Conservation (phyloP, 768 basidiomycete species). For the Mycena latifolia region DNA sequence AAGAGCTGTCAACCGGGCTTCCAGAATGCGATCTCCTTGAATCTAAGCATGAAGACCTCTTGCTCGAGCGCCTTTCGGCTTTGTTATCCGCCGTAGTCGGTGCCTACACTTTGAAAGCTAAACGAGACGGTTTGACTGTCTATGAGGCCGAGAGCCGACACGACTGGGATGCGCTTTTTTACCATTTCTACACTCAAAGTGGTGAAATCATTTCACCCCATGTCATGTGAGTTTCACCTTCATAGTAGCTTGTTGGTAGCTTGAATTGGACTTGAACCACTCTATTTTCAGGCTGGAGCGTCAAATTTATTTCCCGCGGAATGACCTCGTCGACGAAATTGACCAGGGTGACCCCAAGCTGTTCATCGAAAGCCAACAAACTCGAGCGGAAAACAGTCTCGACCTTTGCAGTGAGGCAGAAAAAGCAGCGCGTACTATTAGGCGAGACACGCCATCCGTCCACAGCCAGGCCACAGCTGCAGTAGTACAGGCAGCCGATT, state of each 20-base stretch:
- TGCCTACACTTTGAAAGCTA: neutral
- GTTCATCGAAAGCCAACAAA: too few relatives aligned
- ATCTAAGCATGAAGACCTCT: neutral
- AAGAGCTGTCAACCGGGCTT: neutral
- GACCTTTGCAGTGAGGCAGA: too few relatives aligned
- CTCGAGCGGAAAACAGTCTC: too few relatives aligned
- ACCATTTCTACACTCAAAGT: neutral
- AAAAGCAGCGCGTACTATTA: too few relatives aligned
- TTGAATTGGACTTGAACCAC: too few relatives aligned
- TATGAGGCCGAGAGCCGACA: slow-evolving; percentile 21
- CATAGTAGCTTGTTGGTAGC: too few relatives aligned
- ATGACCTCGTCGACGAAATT: neutral
- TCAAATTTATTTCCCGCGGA: neutral
- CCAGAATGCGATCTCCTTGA: neutral
- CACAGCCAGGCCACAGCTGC: too few relatives aligned
- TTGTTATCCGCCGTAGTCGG: slow-evolving; percentile 12
- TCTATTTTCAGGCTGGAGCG: neutral
- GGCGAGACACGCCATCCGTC: too few relatives aligned
- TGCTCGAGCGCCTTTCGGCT: neutral
- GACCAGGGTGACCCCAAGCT: too few relatives aligned
- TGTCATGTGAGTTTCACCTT: slow-evolving; percentile 10
- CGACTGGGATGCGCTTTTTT: slow-evolving; percentile 25
- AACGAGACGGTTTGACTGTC: neutral
- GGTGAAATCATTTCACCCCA: neutral
- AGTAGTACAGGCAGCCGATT: too few relatives aligned